Conservation (phyloP, 768 basidiomycete genomes). For the Mycena vulgaris region DNA sequence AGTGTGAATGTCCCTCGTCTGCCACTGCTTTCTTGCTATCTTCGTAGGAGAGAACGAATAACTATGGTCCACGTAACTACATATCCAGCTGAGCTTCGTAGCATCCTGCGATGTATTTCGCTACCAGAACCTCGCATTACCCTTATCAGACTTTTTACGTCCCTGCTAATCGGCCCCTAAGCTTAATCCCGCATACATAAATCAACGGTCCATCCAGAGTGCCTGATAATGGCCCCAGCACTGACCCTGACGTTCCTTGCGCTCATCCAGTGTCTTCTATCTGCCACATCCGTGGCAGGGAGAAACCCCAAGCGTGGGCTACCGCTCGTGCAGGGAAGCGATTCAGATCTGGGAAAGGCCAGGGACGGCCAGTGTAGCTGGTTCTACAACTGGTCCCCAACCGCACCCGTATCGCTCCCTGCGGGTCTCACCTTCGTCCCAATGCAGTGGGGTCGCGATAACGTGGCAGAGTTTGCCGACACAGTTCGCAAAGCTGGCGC, state of each 20-base stretch:
- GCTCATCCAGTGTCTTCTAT: neutral
- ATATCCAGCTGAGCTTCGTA: too few relatives aligned
- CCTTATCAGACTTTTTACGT: neutral
- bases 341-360: conserved; percentile 6
- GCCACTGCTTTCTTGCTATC: too few relatives aligned
- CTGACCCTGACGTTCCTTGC: neutral
- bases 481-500: conserved; percentile 9
- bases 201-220: too few relatives aligned
- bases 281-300: neutral
- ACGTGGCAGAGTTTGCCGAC: conserved; percentile 10
- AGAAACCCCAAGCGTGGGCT: conserved; percentile 28
- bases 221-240: neutral
- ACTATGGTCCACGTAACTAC: too few relatives aligned
- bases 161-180: neutral
- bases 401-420: conserved; percentile 3
- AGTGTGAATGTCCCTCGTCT: too few relatives aligned
- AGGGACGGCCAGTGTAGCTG: conserved; percentile 22
- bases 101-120: neutral
- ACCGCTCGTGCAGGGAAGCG: conserved; percentile 14
- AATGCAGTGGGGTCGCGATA: conserved; percentile 40
- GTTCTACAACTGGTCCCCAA: conserved; percentile 30
- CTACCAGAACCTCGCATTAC: neutral
- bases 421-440: conserved; percentile 31
- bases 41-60: too few relatives aligned
- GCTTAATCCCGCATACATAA: neutral